These are phyloP conservation scores for Xerocomus spinulosus DNA, from an alignment of 768 basidiomycete genomes.

Conservation along the genomic window DNA sequence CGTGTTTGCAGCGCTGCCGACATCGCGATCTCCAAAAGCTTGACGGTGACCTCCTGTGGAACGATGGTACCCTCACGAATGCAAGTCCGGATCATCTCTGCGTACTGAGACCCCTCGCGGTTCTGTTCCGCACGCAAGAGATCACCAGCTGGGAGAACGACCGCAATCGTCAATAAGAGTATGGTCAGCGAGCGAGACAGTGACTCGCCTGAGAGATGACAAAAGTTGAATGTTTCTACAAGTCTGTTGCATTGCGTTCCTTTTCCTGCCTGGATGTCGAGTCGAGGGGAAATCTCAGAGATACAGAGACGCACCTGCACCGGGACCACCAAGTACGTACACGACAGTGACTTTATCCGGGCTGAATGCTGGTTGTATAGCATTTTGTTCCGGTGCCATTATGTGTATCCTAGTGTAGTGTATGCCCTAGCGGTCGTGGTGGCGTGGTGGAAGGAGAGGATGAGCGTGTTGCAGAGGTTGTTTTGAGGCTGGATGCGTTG, in stretches of 20 bases:
- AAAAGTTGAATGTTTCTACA: conserved; percentile 81
- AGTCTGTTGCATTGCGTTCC: conserved; percentile 90
- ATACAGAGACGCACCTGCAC: conserved; percentile 62
- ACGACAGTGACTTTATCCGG: conserved; percentile 74
- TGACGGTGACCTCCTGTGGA: conserved; percentile 95
- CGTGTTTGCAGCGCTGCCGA: conserved; percentile 45
- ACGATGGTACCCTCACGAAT: conserved; percentile 93
- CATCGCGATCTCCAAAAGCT: conserved; percentile 94
- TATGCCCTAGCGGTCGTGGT: conserved; percentile 24
- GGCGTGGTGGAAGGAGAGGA: conserved; percentile 61
- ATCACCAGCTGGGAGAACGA: conserved; percentile 72
- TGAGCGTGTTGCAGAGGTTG: conserved; percentile 60
- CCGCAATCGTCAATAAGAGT: conserved; percentile 6
- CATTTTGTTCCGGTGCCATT: conserved; percentile 16
- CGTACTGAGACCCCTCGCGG: conserved; percentile 78
- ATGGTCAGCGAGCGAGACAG: conserved; percentile 1
- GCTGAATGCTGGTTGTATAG: conserved; percentile 49
- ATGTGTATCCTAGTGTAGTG: conserved; percentile 8
- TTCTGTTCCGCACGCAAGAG: conserved; percentile 92
- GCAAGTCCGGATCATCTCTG: conserved; percentile 78
- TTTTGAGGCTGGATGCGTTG: conserved; percentile 53
- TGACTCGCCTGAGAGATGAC: conserved; percentile 82
- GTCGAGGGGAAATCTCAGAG: conserved; percentile 4
- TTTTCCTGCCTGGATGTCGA: conserved; percentile 57
- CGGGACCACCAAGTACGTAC: conserved; percentile 95